A percentile compares a stretch with the other conserved stretches of the same genome.
Conservation (phyloP, 2,329 filamentous ascomycete genomes). For the Xylaria sp. region DNA sequence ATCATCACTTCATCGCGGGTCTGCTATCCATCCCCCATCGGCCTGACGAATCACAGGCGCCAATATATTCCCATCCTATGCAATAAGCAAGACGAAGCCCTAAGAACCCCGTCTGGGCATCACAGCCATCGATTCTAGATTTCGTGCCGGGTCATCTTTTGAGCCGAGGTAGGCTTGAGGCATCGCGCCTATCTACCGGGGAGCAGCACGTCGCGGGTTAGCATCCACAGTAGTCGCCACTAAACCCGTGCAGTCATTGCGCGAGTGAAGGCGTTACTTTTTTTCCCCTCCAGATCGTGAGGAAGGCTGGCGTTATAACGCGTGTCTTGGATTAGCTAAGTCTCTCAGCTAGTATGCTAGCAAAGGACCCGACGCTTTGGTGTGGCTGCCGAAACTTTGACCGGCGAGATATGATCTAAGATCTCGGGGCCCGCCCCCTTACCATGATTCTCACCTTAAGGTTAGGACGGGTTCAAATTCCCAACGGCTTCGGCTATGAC, state of each 20-base stretch:
- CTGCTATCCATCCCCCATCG: slow-evolving; percentile 22
- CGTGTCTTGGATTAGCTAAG: slow-evolving; percentile 20
- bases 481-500: slow-evolving; percentile 9
- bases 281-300: slow-evolving; percentile 3
- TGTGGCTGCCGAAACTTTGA: slow-evolving; percentile 26
- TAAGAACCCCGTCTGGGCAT: slow-evolving; percentile 9
- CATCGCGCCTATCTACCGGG: slow-evolving; percentile 12
- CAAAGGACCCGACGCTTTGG: slow-evolving; percentile 10
- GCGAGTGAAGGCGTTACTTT: background rate
- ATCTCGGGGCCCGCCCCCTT: slow-evolving; percentile 14
- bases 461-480: background rate
- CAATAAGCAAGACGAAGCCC: slow-evolving; percentile 19
- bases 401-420: slow-evolving; percentile 20
- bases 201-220: slow-evolving; percentile 5
- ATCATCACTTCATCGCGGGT: slow-evolving; percentile 46
- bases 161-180: slow-evolving; percentile 26
- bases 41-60: slow-evolving; percentile 22
- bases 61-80: slow-evolving; percentile 30
- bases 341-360: background rate
- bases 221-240: slow-evolving; percentile 11
- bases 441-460: slow-evolving; percentile 9
- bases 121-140: slow-evolving; percentile 28
- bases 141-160: slow-evolving; percentile 30
- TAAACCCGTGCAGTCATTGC: background rate
- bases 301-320: slow-evolving; percentile 7